Evolutionary conservation across 805 yeast genomes (phyloP).

Genomic region (Teunomyces stri): DNA sequence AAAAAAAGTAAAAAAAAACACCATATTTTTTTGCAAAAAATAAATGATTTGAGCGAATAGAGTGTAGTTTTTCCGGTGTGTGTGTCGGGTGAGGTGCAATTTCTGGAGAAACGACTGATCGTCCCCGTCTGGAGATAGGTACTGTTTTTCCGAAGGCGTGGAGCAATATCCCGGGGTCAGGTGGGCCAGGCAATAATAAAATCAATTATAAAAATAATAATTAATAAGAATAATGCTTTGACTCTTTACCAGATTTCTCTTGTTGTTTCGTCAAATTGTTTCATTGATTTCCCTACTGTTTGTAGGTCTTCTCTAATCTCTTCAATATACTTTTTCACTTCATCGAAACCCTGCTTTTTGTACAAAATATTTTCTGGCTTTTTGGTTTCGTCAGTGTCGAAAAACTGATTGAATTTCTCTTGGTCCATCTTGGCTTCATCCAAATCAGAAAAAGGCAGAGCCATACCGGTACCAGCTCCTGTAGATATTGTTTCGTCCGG

Average conservation of each 20-base stretch:
- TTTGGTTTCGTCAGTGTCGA: conserved; percentile 14
- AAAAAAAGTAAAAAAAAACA: background rate
- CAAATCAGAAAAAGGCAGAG: background rate
- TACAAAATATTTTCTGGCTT: conserved; percentile 27
- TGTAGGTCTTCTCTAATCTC: conserved; percentile 49
- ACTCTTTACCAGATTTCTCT: conserved; percentile 39
- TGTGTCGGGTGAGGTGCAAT: conserved; percentile 1
- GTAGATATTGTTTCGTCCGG: background rate
- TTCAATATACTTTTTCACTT: conserved; percentile 48
- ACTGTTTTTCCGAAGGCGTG: background rate
- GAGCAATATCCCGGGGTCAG: background rate
- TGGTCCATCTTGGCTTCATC: conserved; percentile 29
- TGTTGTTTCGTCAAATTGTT: conserved; percentile 43
- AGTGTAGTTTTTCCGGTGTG: background rate
- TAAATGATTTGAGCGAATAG: background rate
- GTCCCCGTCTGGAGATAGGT: background rate
- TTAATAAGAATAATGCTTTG: background rate
- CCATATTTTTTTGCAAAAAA: background rate
- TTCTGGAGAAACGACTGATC: conserved; percentile 1
- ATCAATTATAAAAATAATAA: background rate
- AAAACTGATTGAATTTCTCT: conserved; percentile 23
- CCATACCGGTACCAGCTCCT: background rate
- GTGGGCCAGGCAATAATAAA: background rate
- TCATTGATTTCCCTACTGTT: conserved; percentile 51
- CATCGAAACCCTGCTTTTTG: conserved; percentile 51